Evolutionary conservation across 2,329 filamentous ascomycete genomes (phyloP), one percentile per base, ranked within the genome.

Genomic region (Tolypocladium guangdongense): DNA sequence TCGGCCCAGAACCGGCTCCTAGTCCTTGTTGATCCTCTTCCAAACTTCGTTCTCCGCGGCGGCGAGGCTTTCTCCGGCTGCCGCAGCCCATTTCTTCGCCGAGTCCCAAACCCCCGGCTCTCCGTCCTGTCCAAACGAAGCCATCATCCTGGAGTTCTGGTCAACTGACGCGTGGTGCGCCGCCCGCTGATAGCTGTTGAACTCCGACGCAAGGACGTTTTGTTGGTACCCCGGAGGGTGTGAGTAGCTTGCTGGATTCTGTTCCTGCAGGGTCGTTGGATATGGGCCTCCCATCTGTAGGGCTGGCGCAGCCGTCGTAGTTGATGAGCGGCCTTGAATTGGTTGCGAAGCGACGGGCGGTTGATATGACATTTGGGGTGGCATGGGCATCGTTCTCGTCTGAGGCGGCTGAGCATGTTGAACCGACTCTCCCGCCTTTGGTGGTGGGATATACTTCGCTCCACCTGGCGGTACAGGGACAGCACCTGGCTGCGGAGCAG

Each of bases 21-120:
- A 77, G 49, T 78, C 71, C 68, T 80, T 82, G 67, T 81, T 84
- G 63, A 84, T 80, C 62, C 74, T 77, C 67, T 76, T 78, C 82
- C 82, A 85, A 27, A 85, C 75, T 66, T 83, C 80, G 50, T 70
- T 71, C 70, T 85, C 82, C 16, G 79, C 80, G 16, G 75, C 78
- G 10, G 75, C 77, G 32, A 85, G 66, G 63, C 75, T 80, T 56
- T 77, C 76, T 50, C 81, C 81, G 7, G 81, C 81, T 36, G 74
- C 74, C 55, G 74, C 69, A 47, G 77, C 79, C 72, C 78, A 76
- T 64, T 79, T 82, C 71, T 78, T 81, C 12, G 80, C 80, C 48
- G 75, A 67, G 53, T 72, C 73, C 78, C 78, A 82, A 7, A 82
- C 67, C n/a, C 76, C 73, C 3, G 72, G 71, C 20, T 73, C 73